phyloP scores from a whole-genome alignment of 345 rosid genomes.

The Lumnitzera littorea region DNA sequence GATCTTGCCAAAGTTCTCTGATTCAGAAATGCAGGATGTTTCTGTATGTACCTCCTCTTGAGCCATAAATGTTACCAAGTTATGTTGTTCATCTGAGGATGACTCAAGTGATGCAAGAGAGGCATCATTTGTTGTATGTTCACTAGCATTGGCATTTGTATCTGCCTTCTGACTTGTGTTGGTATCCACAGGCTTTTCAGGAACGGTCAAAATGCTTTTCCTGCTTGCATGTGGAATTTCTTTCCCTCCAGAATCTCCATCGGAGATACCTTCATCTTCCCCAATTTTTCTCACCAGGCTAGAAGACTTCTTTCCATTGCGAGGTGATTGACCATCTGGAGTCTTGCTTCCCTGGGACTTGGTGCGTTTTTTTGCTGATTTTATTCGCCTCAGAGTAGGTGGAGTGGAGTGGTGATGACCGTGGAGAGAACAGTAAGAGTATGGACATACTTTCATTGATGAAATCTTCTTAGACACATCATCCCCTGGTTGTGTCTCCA shows the following conservation, averaged over 20 bases:
- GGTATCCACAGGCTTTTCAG: not conserved
- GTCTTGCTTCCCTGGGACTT: constrained; percentile 45
- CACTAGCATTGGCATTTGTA: not conserved
- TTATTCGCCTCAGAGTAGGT: constrained; percentile 54
- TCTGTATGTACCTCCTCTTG: not conserved
- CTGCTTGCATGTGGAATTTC: too few species aligned
- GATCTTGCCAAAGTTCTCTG: not conserved
- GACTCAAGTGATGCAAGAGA: not conserved
- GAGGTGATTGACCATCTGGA: constrained; percentile 22
- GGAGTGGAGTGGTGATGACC: constrained; percentile 47
- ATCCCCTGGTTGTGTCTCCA: constrained; percentile 23
- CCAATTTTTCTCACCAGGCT: too few species aligned
- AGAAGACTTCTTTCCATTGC: constrained; percentile 2
- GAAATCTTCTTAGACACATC: constrained; percentile 24
- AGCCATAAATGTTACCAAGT: not conserved
- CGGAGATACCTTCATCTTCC: constrained; percentile 6
- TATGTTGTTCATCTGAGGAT: constrained; percentile 1
- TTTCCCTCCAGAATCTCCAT: not conserved
- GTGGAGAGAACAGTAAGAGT: constrained; percentile 86
- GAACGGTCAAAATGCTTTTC: too few species aligned
- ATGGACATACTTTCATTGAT: constrained; percentile 40
- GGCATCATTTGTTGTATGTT: not conserved
- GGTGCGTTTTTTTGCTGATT: constrained; percentile 51
- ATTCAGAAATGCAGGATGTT: constrained; percentile 1
- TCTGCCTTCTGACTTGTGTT: not conserved